phyloP scores from a whole-genome alignment of 2,329 filamentous ascomycete genomes.

The Elsinoe necatrix region DNA sequence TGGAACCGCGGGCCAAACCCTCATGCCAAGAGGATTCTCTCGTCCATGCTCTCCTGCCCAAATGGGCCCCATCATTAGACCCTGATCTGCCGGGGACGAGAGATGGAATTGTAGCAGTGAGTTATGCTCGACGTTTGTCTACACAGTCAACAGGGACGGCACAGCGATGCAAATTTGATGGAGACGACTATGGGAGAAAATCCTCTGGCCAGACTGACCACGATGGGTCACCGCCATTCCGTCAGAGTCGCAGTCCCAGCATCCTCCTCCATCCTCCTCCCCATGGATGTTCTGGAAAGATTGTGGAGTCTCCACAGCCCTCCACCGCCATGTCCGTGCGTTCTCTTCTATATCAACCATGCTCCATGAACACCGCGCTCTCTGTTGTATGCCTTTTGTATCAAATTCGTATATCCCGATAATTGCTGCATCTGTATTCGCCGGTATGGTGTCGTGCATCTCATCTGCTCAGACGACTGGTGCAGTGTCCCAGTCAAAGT shows the following conservation, averaged over 20 bases:
- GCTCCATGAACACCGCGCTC: background rate
- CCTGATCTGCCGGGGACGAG: background rate
- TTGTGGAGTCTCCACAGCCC: conserved; percentile 9
- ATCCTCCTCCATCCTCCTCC: background rate
- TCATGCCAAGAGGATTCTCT: background rate
- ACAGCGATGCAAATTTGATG: background rate
- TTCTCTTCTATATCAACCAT: background rate
- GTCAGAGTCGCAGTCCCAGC: background rate
- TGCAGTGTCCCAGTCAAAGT: background rate
- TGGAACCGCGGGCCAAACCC: background rate
- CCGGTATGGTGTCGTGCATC: too few species aligned
- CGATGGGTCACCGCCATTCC: background rate
- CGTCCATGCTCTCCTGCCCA: background rate
- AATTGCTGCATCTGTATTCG: too few species aligned
- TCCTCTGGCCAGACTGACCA: background rate
- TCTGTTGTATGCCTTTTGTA: background rate
- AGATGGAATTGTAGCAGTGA: background rate
- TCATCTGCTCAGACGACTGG: background rate
- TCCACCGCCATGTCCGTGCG: conserved; percentile 3
- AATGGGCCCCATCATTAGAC: background rate
- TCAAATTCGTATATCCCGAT: too few species aligned
- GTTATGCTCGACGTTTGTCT: too few species aligned
- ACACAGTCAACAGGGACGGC: background rate
- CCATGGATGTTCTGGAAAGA: background rate
- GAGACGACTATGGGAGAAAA: background rate